Evolutionary conservation across 352 stramenopile genomes (phyloP).

Genomic region (Saprolegnia diclina): DNA sequence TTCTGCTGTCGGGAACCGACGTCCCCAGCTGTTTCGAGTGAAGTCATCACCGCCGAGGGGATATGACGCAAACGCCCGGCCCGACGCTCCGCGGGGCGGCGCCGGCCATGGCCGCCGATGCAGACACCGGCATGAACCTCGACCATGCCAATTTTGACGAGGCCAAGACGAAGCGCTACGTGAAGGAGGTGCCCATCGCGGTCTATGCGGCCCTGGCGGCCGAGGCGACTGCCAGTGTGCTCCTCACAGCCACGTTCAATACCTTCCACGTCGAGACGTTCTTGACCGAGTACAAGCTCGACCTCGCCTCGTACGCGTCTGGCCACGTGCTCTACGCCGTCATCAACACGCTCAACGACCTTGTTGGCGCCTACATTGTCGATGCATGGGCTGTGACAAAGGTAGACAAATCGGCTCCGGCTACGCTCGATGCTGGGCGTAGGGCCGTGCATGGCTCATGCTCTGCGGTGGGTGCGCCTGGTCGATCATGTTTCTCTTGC

Average conservation of each 20-base stretch:
- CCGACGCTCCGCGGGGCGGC: too few species aligned
- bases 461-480: conserved; percentile 6
- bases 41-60: neutral
- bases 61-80: conserved; percentile 2
- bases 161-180: conserved; percentile 4
- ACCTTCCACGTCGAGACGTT: conserved; percentile 26
- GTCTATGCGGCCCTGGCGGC: conserved; percentile 16
- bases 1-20: neutral
- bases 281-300: conserved; percentile 22
- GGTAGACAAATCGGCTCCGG: conserved; percentile 1
- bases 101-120: neutral
- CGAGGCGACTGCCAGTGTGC: conserved; percentile 2
- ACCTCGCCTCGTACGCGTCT: conserved; percentile 16
- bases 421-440: neutral
- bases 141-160: neutral
- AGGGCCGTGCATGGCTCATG: conserved; percentile 17
- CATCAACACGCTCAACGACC: conserved; percentile 24
- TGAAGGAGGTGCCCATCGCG: neutral
- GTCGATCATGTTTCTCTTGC: conserved; percentile 9
- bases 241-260: conserved; percentile 15
- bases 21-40: neutral
- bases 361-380: conserved; percentile 12
- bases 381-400: conserved; percentile 2
- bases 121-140: too few species aligned
- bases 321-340: conserved; percentile 17